Percentiles rank a stretch among this genome's conserved stretches.
These are phyloP conservation scores for Ogataea haglerorum DNA, from an alignment of 805 yeast genomes.

Conservation along the genomic window DNA sequence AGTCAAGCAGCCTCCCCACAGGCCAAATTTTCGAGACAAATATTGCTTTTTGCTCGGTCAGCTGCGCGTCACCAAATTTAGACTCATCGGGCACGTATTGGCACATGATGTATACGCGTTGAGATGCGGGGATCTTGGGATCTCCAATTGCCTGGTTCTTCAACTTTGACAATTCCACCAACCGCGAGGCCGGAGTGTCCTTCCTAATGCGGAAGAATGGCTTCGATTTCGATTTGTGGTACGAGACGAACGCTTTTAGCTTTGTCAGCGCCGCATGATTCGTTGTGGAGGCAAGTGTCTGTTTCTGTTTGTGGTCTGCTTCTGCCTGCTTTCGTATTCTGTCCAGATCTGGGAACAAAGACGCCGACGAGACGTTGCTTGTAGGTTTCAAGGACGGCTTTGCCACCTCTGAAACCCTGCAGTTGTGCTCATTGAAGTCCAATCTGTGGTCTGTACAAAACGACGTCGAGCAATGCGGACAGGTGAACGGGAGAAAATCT, in stretches of 20 bases:
- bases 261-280: constrained; percentile 22
- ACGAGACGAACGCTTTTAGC: constrained; percentile 20
- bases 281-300: constrained; percentile 14
- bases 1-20: constrained; percentile 56
- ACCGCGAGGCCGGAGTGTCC: constrained; percentile 22
- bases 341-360: constrained; percentile 52
- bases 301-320: constrained; percentile 13
- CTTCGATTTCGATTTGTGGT: constrained; percentile 11
- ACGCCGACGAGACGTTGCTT: constrained; percentile 35
- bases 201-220: constrained; percentile 9
- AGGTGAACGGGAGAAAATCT: constrained; percentile 57
- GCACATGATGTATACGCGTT: constrained; percentile 50
- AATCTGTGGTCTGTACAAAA: constrained; percentile 51
- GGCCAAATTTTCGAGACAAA: constrained; percentile 57
- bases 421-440: constrained; percentile 33
- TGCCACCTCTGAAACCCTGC: constrained; percentile 17
- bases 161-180: constrained; percentile 38
- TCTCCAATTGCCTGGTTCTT: constrained; percentile 53
- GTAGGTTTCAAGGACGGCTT: constrained; percentile 22
- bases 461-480: constrained; percentile 38
- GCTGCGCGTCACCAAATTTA: constrained; percentile 8
- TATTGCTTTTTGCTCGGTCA: constrained; percentile 31
- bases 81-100: constrained; percentile 36
- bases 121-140: constrained; percentile 37
- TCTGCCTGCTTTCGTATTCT: constrained; percentile 38